Conservation (phyloP, 2,329 filamentous ascomycete species). For the Fusarium verticillioides region DNA sequence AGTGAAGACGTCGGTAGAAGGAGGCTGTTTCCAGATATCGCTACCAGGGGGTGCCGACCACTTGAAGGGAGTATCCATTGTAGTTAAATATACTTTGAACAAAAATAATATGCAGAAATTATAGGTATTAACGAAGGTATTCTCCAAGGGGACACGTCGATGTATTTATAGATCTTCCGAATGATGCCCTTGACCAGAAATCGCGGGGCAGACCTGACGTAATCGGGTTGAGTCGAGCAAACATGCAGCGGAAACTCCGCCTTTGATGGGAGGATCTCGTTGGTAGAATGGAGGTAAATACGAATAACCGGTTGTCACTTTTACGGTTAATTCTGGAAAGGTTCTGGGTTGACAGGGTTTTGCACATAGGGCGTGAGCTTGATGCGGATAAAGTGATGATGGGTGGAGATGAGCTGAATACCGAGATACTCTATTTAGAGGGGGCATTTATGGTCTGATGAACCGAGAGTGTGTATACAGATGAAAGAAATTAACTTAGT, state of each 20-base stretch:
- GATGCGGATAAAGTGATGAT: not conserved
- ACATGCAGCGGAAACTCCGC: slow-evolving; percentile 16
- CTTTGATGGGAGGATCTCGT: not conserved
- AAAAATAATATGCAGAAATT: not conserved
- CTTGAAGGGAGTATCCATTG: slow-evolving; percentile 44
- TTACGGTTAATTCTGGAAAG: slow-evolving; percentile 4
- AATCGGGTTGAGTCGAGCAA: slow-evolving; percentile 7
- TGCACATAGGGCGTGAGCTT: not conserved
- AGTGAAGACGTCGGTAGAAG: slow-evolving; percentile 72
- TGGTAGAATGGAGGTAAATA: not conserved
- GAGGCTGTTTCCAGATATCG: slow-evolving; percentile 83
- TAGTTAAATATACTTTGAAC: not conserved
- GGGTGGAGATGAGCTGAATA: not conserved
- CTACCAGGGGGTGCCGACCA: slow-evolving; percentile 69
- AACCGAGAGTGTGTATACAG: not conserved
- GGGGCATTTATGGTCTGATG: not conserved
- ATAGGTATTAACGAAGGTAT: not conserved
- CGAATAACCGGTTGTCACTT: not conserved
- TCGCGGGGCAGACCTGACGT: slow-evolving; percentile 37
- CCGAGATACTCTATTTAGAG: not conserved
- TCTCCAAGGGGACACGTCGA: not conserved
- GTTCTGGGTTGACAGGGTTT: not conserved
- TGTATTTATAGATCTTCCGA: slow-evolving; percentile 12
- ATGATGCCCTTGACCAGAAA: not conserved
- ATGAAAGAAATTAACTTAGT: accelerated